Base-by-base conservation (phyloP, 345 rosid genomes). In the Salix dunnii region DNA sequence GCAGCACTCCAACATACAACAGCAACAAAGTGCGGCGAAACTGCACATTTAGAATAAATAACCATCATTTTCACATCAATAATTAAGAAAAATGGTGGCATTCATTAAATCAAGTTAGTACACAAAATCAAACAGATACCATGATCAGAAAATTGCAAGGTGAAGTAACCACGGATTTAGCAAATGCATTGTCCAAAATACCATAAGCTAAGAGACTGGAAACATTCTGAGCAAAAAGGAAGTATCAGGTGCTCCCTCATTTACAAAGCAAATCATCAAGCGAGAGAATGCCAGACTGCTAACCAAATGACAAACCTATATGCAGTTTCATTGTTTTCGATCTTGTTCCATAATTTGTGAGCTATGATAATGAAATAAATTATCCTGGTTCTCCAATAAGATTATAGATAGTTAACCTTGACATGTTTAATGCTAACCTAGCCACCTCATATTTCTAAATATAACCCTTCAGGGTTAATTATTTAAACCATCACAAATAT, bases 1-100 rank as follows among this genome's bases (percentile, higher is more conserved):
- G 87, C 86, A 85, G 84, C 88, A 79, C 71, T 82, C 86, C 86
- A 80, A 35, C 82, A 87, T 30, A 60, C 85, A 89, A 73, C 89
- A 86, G 84, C 86, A 80, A 79, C 84, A 74, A 74, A 81, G 83
- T 2, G 82, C 79, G n/a, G 91, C 76, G 55, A 82, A 75, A 55
- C 83, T 78, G 74, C 70, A 79, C 27, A 65, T 43, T 16, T 17
- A 69, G 42, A 76, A 28, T 11, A 64, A 64, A 30, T 64, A 64
- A 64, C 17, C 21, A 64, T 64, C 8, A 64, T 27, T 27, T 30
- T 64, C 33, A 30, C 68, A 64, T 55, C 62, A 64, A 6, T 27
- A 64, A 27, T 64, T 30, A 30, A 64, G 38, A 28, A 18, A 17
- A 30, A 30, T 30, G n/a, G 68, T 5, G 9, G 1, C 68, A 64